Base-by-base conservation (phyloP, 306 rosid species). In the Rosa lucieae region DNA sequence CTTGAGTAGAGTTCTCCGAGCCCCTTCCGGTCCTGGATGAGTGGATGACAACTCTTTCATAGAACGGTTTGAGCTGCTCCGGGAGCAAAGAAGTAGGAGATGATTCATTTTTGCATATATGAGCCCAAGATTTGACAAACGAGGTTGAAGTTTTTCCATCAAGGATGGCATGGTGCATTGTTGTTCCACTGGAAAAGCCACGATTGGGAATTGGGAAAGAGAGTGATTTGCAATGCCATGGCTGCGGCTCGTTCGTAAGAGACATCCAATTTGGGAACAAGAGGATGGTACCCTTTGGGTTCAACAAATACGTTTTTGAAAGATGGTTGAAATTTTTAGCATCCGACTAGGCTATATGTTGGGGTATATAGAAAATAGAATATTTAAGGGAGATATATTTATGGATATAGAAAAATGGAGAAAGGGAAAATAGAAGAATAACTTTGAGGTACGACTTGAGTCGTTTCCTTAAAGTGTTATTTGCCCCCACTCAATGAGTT, bases 181-280 rank as follows among this genome's bases (percentile, higher is more conserved):
- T 15, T 55, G 81, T 63, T 70, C 82, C 90, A 15, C 86, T 88
- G 14, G 82, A 89, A 51, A 89, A 76, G 1, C 93, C 90, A n/a
- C 20, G 49, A 63, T 77, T 71, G 2, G 86, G 91, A 32, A 88
- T 77, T 71, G 2, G 86, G 91, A 32, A 88, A 89, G 18, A 85
- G 6, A 23, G 89, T 86, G 23, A 82, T 51, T 74, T 89, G 91
- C 3, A 89, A 6, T 10, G 91, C 81, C 17, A 88, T 21, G 2
- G 81, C 40, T 4, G 82, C 39, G 3, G 84, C 87, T 47, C 62
- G 6, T 0, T 84, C 86, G 65, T 82, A 72, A 1, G 85, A 74
- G 0, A 3, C 52, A 1, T 23, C 42, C 61, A 84, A 44, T 15
- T 32, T 32, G 8, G 88, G 89, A 0, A 77, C 20, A 0, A 89